Base-by-base conservation (phyloP, 164 flowering plant genomes). In the Euptelea pleiosperma region DNA sequence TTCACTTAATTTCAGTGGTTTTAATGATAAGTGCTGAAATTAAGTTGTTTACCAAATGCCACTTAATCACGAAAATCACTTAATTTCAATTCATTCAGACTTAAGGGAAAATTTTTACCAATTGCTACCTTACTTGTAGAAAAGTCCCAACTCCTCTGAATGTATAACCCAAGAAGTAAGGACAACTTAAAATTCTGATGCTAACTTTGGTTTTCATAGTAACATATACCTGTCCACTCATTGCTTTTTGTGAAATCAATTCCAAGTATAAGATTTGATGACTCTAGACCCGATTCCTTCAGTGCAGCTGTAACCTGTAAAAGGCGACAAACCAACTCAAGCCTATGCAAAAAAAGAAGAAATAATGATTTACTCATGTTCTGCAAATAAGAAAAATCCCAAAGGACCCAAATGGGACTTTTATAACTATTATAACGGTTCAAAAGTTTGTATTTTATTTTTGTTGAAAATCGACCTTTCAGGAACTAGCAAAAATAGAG, bases 241-340 rank as follows among this genome's bases (percentile, higher is more conserved):
- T 86, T 86, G 77, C 93, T 86, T 65, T 83, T 83, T 0, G 89
- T 86, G 66, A 86, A 86, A 75, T 86, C 93, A 37, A 86, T 72
- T 44, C 93, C 93, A 50, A 86, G 8, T 57, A 86, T 83, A 34
- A 86, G 79, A 70, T 86, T 80, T 34, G 89, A 86, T 60, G 89
- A 86, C 57, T 86, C 93, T 7, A 86, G 76, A 47, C 93, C 93
- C 28, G 85, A 57, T 56, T 82, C 76, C 57, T 80, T 80, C 55
- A 86, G 65, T 24, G 93, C 85, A 24, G 14, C 31, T 21, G 77
- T 75, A 39, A 83, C 93, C 87, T 83, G 75, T 50, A 68, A 58
- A 68, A 40, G 28, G 35, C 29, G 46, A 40, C 18, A n/a, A 43
- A 28, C n/a, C 21, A 35, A 30, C 3, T 19, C n/a, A 46, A 35